Evolutionary conservation across 371 early-diverging fungal species (phyloP).

Genomic region (Blakeslea trispora): DNA sequence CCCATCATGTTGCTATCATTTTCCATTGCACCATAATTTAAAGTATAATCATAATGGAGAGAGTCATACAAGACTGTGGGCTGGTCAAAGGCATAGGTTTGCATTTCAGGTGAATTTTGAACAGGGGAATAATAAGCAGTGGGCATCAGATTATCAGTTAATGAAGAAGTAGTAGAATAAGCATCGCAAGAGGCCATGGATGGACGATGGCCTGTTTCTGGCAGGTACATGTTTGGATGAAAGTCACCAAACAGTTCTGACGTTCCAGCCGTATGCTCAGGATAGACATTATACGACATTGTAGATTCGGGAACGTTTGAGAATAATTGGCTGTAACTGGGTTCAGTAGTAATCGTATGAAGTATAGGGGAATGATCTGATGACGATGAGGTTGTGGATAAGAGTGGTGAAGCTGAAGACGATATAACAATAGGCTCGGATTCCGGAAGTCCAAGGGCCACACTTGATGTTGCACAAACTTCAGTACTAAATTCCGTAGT

Average conservation of each 20-base stretch:
- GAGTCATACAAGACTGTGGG: not conserved
- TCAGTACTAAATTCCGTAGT: not conserved
- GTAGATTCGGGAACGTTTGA: conserved; percentile 18
- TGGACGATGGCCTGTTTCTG: conserved; percentile 13
- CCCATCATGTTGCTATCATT: not conserved
- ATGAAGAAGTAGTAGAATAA: conserved; percentile 23
- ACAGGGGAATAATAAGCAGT: not conserved
- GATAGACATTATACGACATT: conserved; percentile 24
- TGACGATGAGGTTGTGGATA: conserved; percentile 5
- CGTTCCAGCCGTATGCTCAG: conserved; percentile 7
- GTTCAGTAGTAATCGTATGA: conserved; percentile 6
- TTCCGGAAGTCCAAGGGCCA: conserved; percentile 13
- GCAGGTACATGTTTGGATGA: not conserved
- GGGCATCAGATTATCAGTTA: conserved; percentile 4
- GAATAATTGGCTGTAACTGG: conserved; percentile 18
- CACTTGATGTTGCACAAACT: conserved; percentile 2
- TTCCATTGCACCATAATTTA: no score
- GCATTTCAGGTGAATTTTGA: no score
- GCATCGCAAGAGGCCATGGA: conserved; percentile 25
- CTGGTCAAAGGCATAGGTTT: not conserved
- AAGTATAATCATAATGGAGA: not conserved
- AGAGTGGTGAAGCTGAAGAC: not conserved
- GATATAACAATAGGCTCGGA: conserved; percentile 14
- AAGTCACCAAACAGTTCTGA: conserved; percentile 7
- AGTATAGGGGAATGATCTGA: conserved; percentile 17